A percentile compares a stretch with the other conserved stretches of the same genome.
phyloP scores from a whole-genome alignment of 331 rosid species.

The Prunus yedoensis region DNA sequence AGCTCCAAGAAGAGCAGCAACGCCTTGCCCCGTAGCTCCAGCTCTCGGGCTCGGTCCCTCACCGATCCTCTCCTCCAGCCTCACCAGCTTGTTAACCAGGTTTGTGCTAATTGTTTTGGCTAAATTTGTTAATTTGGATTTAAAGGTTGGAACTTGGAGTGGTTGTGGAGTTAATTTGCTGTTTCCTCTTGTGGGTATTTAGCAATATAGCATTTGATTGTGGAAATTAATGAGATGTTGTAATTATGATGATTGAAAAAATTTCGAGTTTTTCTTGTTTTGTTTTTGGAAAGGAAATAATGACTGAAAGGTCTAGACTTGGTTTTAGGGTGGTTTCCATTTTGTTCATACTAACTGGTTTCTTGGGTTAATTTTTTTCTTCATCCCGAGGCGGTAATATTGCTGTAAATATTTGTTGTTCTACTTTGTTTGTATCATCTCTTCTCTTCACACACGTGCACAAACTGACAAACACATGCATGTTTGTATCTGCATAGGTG shows the following conservation, averaged over 20 bases:
- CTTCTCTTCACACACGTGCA: not conserved
- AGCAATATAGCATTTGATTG: not conserved
- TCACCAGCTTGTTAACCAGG: constrained; percentile 87
- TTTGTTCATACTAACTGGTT: no score
- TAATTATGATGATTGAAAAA: not conserved
- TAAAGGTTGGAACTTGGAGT: not conserved
- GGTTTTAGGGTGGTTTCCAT: no score
- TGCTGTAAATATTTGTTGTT: not conserved
- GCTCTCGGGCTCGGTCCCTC: constrained; percentile 82
- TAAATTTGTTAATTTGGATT: not conserved
- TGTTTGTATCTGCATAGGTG: not conserved
- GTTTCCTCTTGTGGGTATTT: constrained; percentile 10
- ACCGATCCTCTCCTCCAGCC: constrained; percentile 91
- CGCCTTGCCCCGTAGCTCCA: constrained; percentile 72
- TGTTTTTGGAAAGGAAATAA: not conserved
- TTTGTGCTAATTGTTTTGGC: constrained; percentile 1
- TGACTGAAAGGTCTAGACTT: not conserved
- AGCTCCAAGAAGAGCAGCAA: constrained; percentile 48
- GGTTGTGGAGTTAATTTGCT: not conserved
- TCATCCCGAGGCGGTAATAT: not conserved
- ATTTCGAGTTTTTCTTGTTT: not conserved
- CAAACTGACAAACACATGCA: not conserved
- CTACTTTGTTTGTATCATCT: not conserved
- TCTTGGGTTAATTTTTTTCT: not conserved
- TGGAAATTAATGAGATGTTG: not conserved